These are phyloP conservation scores for Stephanodiscus minutulus DNA, from an alignment of 108 stramenopile species.

Conservation along the genomic window DNA sequence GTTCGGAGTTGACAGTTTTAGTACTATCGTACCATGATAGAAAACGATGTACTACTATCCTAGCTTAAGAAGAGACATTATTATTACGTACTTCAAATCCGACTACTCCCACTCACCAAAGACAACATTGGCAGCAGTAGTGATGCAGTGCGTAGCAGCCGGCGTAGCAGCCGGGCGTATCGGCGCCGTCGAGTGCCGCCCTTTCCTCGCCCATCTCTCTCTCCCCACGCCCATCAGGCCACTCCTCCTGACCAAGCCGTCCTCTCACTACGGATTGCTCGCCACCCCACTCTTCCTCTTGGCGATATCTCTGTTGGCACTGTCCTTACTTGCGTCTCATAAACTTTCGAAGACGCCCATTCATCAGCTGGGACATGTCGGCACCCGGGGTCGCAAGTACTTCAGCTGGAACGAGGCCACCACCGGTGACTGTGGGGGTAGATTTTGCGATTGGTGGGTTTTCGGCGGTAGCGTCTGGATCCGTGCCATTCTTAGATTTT, in stretches of 20 bases:
- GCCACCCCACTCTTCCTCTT: conserved; percentile 42
- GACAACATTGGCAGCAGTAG: neutral
- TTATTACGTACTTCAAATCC: too few species aligned
- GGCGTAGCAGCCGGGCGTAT: neutral
- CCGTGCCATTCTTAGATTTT: conserved; percentile 16
- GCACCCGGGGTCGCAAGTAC: conserved; percentile 32
- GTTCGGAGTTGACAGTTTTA: too few species aligned
- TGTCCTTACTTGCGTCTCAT: conserved; percentile 24
- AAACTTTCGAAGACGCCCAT: conserved; percentile 20
- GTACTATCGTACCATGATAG: too few species aligned
- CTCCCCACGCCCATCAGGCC: conserved; percentile 3
- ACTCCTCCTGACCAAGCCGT: neutral
- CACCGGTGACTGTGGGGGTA: conserved; percentile 25
- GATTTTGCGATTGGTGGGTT: conserved; percentile 46
- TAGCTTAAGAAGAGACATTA: too few species aligned
- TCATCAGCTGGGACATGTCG: conserved; percentile 18
- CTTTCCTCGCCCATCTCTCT: neutral
- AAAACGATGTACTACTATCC: too few species aligned
- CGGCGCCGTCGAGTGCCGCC: neutral
- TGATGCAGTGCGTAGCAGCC: conserved; percentile 3
- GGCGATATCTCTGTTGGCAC: conserved; percentile 5
- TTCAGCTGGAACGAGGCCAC: conserved; percentile 43
- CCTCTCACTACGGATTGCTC: conserved; percentile 10
- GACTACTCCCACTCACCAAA: too few species aligned
- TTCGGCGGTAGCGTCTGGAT: conserved; percentile 48